Conservation (phyloP, 2,329 filamentous ascomycete species). For the Neonectria hederae region DNA sequence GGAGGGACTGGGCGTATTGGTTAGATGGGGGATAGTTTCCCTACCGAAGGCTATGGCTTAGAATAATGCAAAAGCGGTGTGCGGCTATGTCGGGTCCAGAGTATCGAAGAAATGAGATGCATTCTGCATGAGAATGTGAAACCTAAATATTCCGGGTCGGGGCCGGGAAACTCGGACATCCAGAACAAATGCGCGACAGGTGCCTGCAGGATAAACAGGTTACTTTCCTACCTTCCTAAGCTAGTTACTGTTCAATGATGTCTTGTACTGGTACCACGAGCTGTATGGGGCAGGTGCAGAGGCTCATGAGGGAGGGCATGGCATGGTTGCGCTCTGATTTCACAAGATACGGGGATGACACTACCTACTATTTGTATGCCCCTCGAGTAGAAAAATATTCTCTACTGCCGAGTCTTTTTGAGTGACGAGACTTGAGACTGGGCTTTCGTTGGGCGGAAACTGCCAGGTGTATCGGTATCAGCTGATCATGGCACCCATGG, state of each 20-base stretch:
- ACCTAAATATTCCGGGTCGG: neutral
- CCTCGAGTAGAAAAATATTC: neutral
- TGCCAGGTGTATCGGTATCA: neutral
- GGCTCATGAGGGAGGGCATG: neutral
- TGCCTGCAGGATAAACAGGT: neutral
- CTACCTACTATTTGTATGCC: neutral
- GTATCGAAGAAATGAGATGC: too few species aligned
- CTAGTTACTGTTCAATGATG: neutral
- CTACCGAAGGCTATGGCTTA: neutral
- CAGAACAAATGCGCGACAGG: neutral
- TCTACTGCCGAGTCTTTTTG: neutral
- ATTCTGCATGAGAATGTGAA: neutral
- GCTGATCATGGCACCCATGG: too few species aligned
- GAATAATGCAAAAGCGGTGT: neutral
- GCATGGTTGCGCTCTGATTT: neutral
- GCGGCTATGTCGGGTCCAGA: neutral
- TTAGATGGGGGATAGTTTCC: neutral
- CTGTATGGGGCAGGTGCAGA: neutral
- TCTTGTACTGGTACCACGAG: neutral
- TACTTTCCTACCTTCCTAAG: neutral
- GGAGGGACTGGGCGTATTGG: neutral
- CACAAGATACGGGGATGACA: neutral
- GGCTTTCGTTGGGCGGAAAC: neutral
- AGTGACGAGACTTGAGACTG: neutral
- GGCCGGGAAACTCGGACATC: neutral